phyloP scores from a whole-genome alignment of 257 asterid genomes.

The Solanum chiquidenum region DNA sequence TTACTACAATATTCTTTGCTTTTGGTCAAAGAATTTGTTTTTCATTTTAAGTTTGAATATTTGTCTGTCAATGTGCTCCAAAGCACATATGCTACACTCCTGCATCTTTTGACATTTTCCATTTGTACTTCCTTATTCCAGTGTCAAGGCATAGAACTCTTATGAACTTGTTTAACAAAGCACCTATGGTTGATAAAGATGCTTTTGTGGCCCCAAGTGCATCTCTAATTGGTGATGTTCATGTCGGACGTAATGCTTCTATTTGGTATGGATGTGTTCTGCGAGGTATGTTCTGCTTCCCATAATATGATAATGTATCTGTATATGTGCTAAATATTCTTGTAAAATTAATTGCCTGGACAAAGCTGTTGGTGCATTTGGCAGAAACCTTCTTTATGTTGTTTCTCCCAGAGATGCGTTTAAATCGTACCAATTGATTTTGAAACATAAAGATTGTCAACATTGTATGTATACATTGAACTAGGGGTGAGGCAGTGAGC shows the following conservation, averaged over 20 bases:
- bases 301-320: neutral
- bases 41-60: neutral
- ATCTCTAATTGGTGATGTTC: constrained; percentile 11
- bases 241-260: neutral
- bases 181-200: constrained; percentile 7
- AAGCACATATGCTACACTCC: neutral
- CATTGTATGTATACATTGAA: neutral
- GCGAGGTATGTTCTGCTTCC: constrained; percentile 2
- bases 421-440: neutral
- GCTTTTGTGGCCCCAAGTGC: constrained; percentile 28
- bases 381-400: neutral
- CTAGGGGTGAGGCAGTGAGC: neutral
- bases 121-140: constrained; percentile 3
- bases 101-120: neutral
- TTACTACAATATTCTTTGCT: neutral
- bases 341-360: neutral
- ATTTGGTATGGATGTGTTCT: constrained; percentile 17
- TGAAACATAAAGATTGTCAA: neutral
- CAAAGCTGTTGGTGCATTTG: neutral
- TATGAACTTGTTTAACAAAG: constrained; percentile 9
- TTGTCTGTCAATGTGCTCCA: neutral
- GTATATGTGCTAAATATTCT: neutral
- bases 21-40: neutral
- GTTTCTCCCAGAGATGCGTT: neutral
- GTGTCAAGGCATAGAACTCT: constrained; percentile 15